Base-by-base conservation (phyloP, 2,329 filamentous ascomycete genomes). In the Onygenales sp. region DNA sequence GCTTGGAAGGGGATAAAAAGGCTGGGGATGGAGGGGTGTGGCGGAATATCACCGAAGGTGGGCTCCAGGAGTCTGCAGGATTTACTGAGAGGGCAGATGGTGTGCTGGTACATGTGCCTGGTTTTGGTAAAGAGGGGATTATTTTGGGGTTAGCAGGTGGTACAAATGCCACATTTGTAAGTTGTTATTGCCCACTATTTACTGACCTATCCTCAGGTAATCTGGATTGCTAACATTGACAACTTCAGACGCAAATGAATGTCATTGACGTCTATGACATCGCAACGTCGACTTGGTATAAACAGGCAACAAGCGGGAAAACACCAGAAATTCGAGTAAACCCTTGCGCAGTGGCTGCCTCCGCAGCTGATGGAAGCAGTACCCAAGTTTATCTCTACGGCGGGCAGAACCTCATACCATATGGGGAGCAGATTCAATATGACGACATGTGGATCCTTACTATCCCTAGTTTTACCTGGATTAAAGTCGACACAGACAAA, bases 191-290 rank as follows among this genome's bases (percentile, higher is more conserved):
- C 2, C 40, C 5, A 11, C 32, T 21, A 7, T 51, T 34, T 9
- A 42, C 37, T 21, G 21, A 14, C 9, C 13, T 9, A 2, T 13
- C 21, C n/a, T 13, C 11, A 7, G n/a, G 39, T 6, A 11, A 52
- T 7, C 17, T 14, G 10, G 2, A 10, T 33, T 4, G 44, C 36
- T 49, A 36, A 49, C 21, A 32, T 8, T 43, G 11, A 3, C 10
- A 34, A 9, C 34, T 33, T 42, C 48, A 78, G 76, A 80, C 78
- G 0, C 74, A 77, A 13, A 90, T 92, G 72, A 89, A 83, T 48
- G 77, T 80, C 13, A 84, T 91, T 40, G 85, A 91, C 59, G 81
- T 92, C n/a, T 93, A 88, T 66, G 88, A 93, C 62, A 80, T 92
- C 54, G 85, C 80, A 3, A 78, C 70, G 33, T 76, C 79, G 2